phyloP scores from a whole-genome alignment of 345 rosid genomes.

The Sisymbrium altissimum region DNA sequence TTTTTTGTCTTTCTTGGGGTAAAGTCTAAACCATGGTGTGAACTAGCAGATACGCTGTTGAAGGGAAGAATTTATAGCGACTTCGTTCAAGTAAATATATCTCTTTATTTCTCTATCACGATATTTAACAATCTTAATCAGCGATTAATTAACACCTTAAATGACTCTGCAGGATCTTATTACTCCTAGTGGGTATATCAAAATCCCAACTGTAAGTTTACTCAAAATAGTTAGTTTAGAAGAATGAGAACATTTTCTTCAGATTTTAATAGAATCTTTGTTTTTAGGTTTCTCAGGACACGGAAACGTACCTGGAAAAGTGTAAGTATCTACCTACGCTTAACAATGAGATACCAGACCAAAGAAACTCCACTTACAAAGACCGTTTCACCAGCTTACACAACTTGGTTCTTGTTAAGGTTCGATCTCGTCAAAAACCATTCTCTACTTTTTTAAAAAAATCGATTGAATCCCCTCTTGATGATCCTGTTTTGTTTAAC shows the following conservation, averaged over 20 bases:
- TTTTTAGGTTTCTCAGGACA: conserved; percentile 23
- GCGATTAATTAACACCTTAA: background rate
- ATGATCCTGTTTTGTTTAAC: conserved; percentile 15
- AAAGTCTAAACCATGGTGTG: conserved; percentile 67
- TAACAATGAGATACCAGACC: conserved; percentile 64
- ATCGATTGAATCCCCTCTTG: background rate
- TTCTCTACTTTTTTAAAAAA: background rate
- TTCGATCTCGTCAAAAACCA: conserved; percentile 14
- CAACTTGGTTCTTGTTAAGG: conserved; percentile 85
- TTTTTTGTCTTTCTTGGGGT: conserved; percentile 1
- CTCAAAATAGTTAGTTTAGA: background rate
- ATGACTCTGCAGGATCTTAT: conserved; percentile 27
- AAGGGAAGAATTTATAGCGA: conserved; percentile 66
- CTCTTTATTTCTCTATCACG: background rate
- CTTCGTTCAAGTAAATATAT: conserved; percentile 62
- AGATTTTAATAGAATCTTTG: background rate
- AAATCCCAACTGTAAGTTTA: conserved; percentile 29
- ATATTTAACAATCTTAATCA: background rate
- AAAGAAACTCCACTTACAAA: conserved; percentile 65
- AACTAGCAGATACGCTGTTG: conserved; percentile 55
- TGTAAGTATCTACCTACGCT: conserved; percentile 83
- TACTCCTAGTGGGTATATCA: conserved; percentile 33
- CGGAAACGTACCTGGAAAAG: conserved; percentile 21
- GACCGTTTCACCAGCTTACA: conserved; percentile 70
- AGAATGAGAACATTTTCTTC: background rate